phyloP scores from a whole-genome alignment of 257 asterid genomes.

The Solanum neorickii region DNA sequence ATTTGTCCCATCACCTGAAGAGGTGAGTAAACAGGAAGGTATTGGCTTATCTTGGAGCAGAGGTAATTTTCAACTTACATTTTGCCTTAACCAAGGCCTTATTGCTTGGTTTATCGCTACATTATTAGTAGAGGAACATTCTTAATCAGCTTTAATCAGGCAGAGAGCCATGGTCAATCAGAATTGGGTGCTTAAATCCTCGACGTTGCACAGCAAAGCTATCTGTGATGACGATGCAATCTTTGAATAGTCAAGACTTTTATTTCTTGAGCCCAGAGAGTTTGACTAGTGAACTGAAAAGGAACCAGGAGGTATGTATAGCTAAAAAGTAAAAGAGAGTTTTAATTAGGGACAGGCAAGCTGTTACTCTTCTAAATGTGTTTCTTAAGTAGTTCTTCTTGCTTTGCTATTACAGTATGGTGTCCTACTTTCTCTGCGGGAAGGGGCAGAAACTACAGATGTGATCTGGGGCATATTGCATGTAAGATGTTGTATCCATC shows the following conservation, averaged over 20 bases:
- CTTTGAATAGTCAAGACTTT: constrained; percentile 33
- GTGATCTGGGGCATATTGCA: constrained; percentile 57
- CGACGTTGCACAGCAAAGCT: constrained; percentile 39
- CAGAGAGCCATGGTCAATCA: constrained; percentile 50
- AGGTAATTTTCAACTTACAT: constrained; percentile 20
- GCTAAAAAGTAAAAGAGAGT: neutral
- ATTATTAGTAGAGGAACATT: constrained; percentile 1
- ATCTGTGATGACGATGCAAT: constrained; percentile 46
- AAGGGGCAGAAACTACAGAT: constrained; percentile 62
- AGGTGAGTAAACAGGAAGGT: constrained; percentile 77
- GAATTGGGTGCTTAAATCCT: constrained; percentile 69
- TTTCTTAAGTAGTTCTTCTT: neutral
- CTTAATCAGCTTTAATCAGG: constrained; percentile 34
- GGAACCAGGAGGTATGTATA: constrained; percentile 27
- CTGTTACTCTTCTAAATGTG: neutral
- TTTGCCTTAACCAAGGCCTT: neutral
- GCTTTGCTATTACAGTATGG: constrained; percentile 29
- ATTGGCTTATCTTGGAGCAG: constrained; percentile 38
- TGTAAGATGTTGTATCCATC: constrained; percentile 16
- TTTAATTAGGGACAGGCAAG: neutral
- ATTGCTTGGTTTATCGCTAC: neutral
- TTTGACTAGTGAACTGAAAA: constrained; percentile 16
- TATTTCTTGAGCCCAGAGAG: constrained; percentile 70
- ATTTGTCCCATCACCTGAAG: constrained; percentile 81
- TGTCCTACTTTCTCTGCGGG: constrained; percentile 59